These are phyloP conservation scores for Musa acuminata DNA, from an alignment of 176 grass and related monocot genomes.

Conservation along the genomic window DNA sequence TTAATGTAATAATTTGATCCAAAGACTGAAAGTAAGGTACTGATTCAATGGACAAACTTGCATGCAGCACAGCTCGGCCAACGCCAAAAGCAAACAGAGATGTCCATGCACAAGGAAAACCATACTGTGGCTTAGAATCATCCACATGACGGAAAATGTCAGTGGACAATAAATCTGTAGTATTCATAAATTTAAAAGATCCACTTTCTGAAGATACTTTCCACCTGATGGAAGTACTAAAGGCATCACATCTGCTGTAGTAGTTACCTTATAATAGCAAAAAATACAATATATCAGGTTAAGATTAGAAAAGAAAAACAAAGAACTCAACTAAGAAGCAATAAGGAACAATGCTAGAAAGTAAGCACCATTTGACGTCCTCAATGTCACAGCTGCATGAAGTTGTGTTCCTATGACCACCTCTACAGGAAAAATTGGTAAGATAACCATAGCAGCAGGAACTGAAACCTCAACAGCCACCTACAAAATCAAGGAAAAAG, in stretches of 20 bases:
- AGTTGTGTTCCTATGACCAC: conserved; percentile 71
- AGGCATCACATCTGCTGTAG: conserved; percentile 59
- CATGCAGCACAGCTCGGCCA: conserved; percentile 60
- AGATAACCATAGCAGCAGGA: conserved; percentile 53
- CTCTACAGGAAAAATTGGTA: conserved; percentile 80
- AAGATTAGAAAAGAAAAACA: conserved; percentile 3
- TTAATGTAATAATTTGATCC: conserved; percentile 48
- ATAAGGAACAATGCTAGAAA: conserved; percentile 3
- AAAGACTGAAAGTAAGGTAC: conserved; percentile 39
- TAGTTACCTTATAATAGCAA: conserved; percentile 45
- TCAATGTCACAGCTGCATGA: conserved; percentile 61
- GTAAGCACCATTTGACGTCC: conserved; percentile 55
- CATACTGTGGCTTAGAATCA: conserved; percentile 29
- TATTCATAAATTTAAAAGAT: conserved; percentile 55
- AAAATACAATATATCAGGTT: conserved; percentile 18
- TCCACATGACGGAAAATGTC: conserved; percentile 23
- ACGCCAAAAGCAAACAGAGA: conserved; percentile 53
- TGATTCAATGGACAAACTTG: conserved; percentile 51
- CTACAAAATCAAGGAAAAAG: conserved; percentile 32
- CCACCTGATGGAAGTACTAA: conserved; percentile 71
- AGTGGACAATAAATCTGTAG: conserved; percentile 23
- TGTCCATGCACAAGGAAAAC: conserved; percentile 62
- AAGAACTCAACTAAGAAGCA: conserved; percentile 2
- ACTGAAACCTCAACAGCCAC: conserved; percentile 66
- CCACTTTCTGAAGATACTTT: conserved; percentile 55